phyloP scores from a whole-genome alignment of 2,329 filamentous ascomycete species.

The Alternaria burnsii region DNA sequence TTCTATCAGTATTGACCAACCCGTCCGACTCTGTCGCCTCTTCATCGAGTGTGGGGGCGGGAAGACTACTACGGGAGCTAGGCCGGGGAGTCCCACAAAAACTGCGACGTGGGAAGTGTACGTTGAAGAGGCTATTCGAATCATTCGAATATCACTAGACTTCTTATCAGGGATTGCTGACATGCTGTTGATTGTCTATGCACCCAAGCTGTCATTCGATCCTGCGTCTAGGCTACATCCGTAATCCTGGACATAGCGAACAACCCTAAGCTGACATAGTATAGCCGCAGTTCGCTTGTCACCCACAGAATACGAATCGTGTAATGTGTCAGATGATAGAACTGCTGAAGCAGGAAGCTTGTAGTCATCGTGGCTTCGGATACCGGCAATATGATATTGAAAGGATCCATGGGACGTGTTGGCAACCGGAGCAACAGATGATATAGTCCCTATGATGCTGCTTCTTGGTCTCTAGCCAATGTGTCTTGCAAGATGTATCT shows the following conservation, averaged over 20 bases:
- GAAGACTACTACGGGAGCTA: constrained; percentile 2
- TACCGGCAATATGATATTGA: background rate
- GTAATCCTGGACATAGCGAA: background rate
- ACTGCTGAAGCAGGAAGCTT: background rate
- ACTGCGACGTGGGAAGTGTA: background rate
- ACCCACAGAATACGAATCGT: background rate
- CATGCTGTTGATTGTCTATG: background rate
- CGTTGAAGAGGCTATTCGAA: background rate
- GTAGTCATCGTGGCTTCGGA: background rate
- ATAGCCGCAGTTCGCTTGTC: background rate
- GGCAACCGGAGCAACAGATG: background rate
- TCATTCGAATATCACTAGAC: background rate
- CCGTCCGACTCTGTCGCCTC: background rate
- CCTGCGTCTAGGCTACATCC: background rate
- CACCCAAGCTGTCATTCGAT: background rate
- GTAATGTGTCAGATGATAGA: background rate
- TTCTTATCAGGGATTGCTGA: background rate
- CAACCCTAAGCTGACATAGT: background rate
- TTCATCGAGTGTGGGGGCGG: constrained; percentile 4
- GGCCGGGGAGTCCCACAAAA: background rate
- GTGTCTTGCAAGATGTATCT: background rate
- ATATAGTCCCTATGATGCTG: background rate
- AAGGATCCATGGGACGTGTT: background rate
- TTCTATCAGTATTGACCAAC: background rate
- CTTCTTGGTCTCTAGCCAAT: background rate